Conservation (phyloP, 2,329 filamentous ascomycete genomes). For the Fusarium sarcochroum region DNA sequence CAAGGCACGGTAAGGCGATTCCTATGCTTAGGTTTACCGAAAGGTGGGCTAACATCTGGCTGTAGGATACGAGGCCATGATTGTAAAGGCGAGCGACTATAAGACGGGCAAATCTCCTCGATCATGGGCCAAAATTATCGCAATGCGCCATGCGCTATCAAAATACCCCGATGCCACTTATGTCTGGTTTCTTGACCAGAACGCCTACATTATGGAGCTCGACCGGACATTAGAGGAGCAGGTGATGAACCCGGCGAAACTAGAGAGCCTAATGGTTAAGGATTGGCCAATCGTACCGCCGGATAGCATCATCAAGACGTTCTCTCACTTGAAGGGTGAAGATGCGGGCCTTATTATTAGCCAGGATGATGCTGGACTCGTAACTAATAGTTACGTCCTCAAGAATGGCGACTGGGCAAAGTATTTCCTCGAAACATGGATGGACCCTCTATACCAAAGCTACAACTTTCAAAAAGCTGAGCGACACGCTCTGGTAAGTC, state of each 20-base stretch:
- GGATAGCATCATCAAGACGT: constrained; percentile 97
- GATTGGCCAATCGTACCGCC: constrained; percentile 91
- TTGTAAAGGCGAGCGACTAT: constrained; percentile 83
- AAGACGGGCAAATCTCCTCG: constrained; percentile 71
- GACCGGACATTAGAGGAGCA: constrained; percentile 76
- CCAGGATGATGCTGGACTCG: constrained; percentile 86
- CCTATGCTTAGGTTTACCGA: not conserved
- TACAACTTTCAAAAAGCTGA: constrained; percentile 99
- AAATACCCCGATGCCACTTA: constrained; percentile 82
- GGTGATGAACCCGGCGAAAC: constrained; percentile 74
- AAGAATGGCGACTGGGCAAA: constrained; percentile 90
- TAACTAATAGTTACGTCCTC: constrained; percentile 82
- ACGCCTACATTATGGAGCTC: constrained; percentile 91
- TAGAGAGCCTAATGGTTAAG: constrained; percentile 86
- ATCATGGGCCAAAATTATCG: constrained; percentile 85
- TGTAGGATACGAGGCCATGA: constrained; percentile 87
- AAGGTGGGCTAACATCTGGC: constrained; percentile 19
- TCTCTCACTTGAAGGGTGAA: constrained; percentile 81
- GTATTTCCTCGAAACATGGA: constrained; percentile 96
- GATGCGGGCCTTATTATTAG: constrained; percentile 86
- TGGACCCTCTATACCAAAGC: constrained; percentile 90
- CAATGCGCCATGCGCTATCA: constrained; percentile 89
- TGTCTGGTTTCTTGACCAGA: constrained; percentile 89
- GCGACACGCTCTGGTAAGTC: constrained; percentile 84
- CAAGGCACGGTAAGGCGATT: constrained; percentile 79